A percentile compares a stretch with the other conserved stretches of the same genome.
Conservation (phyloP, 2,329 filamentous ascomycete species). For the Pseudogymnoascus sp. region DNA sequence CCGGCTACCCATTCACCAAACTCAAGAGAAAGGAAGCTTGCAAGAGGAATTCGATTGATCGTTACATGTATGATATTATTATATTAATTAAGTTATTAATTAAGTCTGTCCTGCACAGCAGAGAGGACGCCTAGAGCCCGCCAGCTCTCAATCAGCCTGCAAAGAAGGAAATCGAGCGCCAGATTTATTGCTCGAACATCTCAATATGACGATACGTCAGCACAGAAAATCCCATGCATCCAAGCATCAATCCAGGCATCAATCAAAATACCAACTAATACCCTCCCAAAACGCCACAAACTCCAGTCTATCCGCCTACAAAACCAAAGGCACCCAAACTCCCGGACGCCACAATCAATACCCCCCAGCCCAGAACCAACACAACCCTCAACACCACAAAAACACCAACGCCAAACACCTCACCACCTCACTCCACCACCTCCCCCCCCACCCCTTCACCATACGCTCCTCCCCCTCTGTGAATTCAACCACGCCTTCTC, state of each 20-base stretch:
- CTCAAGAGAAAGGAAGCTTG: background rate
- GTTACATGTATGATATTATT: background rate
- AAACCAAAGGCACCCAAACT: background rate
- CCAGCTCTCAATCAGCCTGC: background rate
- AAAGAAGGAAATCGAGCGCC: background rate
- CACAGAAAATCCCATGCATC: background rate
- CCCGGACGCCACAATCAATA: background rate
- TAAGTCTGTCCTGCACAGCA: background rate
- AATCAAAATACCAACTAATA: background rate
- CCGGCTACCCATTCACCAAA: background rate
- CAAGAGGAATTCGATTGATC: background rate
- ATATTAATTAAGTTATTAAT: background rate
- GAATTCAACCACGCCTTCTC: background rate
- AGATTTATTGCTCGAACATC: background rate
- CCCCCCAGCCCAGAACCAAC: background rate
- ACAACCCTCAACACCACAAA: background rate
- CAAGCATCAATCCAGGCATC: background rate
- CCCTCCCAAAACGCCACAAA: background rate
- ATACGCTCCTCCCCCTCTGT: background rate
- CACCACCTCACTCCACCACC: background rate
- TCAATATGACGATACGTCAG: background rate
- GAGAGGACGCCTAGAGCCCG: background rate
- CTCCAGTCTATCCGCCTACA: background rate
- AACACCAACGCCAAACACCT: background rate
- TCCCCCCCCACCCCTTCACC: background rate